Evolutionary conservation across 495 filamentous ascomycete species (phyloP).

Genomic region (Schizothecium vesticola): DNA sequence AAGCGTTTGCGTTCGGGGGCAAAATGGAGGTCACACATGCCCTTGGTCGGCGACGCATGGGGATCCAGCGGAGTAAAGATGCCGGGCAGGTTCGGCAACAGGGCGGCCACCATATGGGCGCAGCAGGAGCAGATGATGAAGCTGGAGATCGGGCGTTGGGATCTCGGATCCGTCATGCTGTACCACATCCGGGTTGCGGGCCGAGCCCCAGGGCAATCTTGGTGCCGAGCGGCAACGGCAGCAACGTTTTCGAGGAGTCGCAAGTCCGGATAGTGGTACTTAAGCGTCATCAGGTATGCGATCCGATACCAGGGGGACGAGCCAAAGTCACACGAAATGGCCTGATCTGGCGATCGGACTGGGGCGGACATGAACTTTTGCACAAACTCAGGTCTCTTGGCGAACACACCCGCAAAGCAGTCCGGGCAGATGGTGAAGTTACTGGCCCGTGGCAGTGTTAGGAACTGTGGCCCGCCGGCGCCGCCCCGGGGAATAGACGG

Average conservation of each 20-base stretch:
- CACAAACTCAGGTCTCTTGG: slow-evolving; percentile 30
- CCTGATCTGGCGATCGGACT: slow-evolving; percentile 30
- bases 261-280: slow-evolving; percentile 34
- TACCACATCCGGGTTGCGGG: slow-evolving; percentile 36
- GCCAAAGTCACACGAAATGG: slow-evolving; percentile 41
- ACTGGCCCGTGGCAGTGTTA: slow-evolving; percentile 37
- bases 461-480: slow-evolving; percentile 31
- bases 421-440: slow-evolving; percentile 44
- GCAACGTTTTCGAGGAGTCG: slow-evolving; percentile 36
- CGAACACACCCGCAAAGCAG: slow-evolving; percentile 37
- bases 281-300: slow-evolving; percentile 40
- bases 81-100: slow-evolving; percentile 40
- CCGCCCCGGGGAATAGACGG: slow-evolving; percentile 13
- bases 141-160: slow-evolving; percentile 22
- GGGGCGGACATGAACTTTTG: slow-evolving; percentile 34
- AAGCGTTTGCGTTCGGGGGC: slow-evolving; percentile 37
- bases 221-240: slow-evolving; percentile 28
- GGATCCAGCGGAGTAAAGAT: slow-evolving; percentile 34
- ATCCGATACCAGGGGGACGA: slow-evolving; percentile 42
- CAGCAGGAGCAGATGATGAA: slow-evolving; percentile 42
- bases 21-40: slow-evolving; percentile 38
- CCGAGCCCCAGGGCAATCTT: slow-evolving; percentile 32
- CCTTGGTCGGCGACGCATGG: slow-evolving; percentile 29
- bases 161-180: slow-evolving; percentile 36
- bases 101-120: slow-evolving; percentile 34